Percentiles rank a stretch among this genome's conserved stretches.
Conservation (phyloP, 2,329 filamentous ascomycete species). For the Phyllosticta citriasiana region DNA sequence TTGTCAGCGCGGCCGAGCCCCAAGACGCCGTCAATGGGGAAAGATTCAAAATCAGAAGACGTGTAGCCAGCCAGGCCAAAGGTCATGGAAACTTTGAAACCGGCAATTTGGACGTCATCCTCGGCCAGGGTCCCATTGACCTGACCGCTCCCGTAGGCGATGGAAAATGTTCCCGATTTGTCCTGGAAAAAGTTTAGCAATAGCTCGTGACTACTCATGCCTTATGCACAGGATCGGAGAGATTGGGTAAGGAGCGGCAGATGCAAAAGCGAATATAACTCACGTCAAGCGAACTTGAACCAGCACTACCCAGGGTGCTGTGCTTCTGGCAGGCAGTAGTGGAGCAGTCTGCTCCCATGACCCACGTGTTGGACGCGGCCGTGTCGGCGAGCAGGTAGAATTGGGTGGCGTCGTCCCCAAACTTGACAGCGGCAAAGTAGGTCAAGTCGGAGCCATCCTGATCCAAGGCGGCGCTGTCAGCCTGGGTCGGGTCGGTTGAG, state of each 20-base stretch:
- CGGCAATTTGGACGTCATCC: constrained; percentile 59
- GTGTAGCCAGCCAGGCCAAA: constrained; percentile 66
- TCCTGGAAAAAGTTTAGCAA: constrained; percentile 22
- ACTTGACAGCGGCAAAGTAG: constrained; percentile 42
- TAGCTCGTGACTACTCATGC: not conserved
- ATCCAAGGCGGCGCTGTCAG: constrained; percentile 41
- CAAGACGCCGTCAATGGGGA: constrained; percentile 81
- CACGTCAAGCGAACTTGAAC: constrained; percentile 53
- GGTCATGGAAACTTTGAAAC: constrained; percentile 51
- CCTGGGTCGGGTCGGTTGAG: constrained; percentile 29
- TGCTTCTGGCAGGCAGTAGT: constrained; percentile 59
- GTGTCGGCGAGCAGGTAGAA: constrained; percentile 47
- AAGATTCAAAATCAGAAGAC: constrained; percentile 62
- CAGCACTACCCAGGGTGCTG: constrained; percentile 54
- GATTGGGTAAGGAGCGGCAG: not conserved
- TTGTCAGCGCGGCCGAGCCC: constrained; percentile 56
- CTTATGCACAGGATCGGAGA: not conserved
- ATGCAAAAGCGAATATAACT: not conserved
- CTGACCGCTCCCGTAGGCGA: constrained; percentile 68
- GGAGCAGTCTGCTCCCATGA: constrained; percentile 63
- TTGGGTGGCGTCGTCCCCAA: constrained; percentile 40
- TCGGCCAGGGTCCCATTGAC: constrained; percentile 57
- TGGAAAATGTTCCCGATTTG: constrained; percentile 46
- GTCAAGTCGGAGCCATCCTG: constrained; percentile 46
- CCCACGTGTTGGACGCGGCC: constrained; percentile 62